Evolutionary conservation across 805 yeast species (phyloP).

Genomic region (Cyberlindnera sargentensis): DNA sequence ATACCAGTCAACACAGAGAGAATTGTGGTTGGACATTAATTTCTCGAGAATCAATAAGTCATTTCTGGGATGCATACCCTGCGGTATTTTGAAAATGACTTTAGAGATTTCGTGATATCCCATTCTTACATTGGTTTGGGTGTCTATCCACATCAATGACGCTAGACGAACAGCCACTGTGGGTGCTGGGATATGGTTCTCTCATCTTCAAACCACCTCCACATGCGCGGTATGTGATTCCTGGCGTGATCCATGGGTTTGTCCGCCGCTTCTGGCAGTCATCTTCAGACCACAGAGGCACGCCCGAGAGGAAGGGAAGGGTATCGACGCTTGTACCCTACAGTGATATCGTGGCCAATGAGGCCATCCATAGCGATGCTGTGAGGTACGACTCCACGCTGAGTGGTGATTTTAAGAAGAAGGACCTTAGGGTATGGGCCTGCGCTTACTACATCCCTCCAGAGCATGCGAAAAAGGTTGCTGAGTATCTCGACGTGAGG

Average conservation of each 20-base stretch:
- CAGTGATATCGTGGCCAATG: slow-evolving; percentile 40
- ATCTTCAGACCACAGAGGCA: slow-evolving; percentile 85
- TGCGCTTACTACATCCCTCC: slow-evolving; percentile 78
- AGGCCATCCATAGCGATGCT: slow-evolving; percentile 36
- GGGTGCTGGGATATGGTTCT: slow-evolving; percentile 91
- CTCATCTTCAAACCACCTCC: slow-evolving; percentile 89
- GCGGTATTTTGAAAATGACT: background rate
- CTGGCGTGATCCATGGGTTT: slow-evolving; percentile 72
- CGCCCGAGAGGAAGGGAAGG: slow-evolving; percentile 80
- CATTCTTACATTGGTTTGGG: too few species aligned
- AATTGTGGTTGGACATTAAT: too few species aligned
- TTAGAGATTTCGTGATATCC: too few species aligned
- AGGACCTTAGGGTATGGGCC: slow-evolving; percentile 60
- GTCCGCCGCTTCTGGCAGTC: slow-evolving; percentile 89
- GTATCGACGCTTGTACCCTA: slow-evolving; percentile 75
- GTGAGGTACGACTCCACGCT: slow-evolving; percentile 19
- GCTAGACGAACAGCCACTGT: slow-evolving; percentile 34
- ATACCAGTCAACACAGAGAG: too few species aligned
- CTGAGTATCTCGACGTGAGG: slow-evolving; percentile 65
- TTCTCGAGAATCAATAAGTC: too few species aligned
- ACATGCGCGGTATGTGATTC: slow-evolving; percentile 47
- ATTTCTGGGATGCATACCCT: too few species aligned
- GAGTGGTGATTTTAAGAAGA: slow-evolving; percentile 25
- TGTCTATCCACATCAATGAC: slow-evolving; percentile 5
- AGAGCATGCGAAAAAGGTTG: slow-evolving; percentile 51